phyloP scores from a whole-genome alignment of 2,329 filamentous ascomycete genomes.

The Cercospora canescens region DNA sequence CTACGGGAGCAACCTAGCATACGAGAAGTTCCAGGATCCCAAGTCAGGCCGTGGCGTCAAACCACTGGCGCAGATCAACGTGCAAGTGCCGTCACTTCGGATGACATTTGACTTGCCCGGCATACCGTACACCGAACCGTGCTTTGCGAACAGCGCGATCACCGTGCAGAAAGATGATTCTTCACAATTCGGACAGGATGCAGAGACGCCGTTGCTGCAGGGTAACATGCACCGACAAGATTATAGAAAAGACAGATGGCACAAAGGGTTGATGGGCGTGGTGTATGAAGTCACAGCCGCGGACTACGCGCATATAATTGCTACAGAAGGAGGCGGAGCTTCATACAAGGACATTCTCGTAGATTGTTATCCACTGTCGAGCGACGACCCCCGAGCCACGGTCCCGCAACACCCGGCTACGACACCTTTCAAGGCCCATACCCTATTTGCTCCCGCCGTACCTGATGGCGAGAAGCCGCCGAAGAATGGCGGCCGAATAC shows the following conservation, averaged over 20 bases:
- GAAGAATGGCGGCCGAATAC: conserved; percentile 44
- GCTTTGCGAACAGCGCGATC: conserved; percentile 79
- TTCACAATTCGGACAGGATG: conserved; percentile 3
- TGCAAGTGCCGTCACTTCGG: conserved; percentile 73
- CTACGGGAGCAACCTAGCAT: conserved; percentile 87
- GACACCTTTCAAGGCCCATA: conserved; percentile 76
- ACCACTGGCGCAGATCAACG: conserved; percentile 78
- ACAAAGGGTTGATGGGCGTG: conserved; percentile 83
- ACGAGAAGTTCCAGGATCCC: conserved; percentile 64
- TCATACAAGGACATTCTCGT: conserved; percentile 84
- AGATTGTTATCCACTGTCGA: conserved; percentile 70
- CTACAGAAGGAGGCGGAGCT: conserved; percentile 83
- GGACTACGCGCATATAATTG: conserved; percentile 84
- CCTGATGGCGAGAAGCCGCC: conserved; percentile 33
- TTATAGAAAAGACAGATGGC: conserved; percentile 61
- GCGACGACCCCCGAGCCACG: conserved; percentile 49
- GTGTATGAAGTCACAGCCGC: conserved; percentile 88
- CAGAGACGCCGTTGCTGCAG: conserved; percentile 33
- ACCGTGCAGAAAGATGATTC: conserved; percentile 48
- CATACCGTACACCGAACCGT: conserved; percentile 83
- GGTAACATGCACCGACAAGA: conserved; percentile 19
- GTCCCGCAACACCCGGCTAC: conserved; percentile 66
- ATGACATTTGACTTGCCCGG: conserved; percentile 86
- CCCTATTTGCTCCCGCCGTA: conserved; percentile 68
- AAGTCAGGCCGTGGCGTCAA: conserved; percentile 73